Evolutionary conservation across 495 filamentous ascomycete species (phyloP), one percentile per base, ranked within the genome.

Genomic region (Aspergillus steynii): DNA sequence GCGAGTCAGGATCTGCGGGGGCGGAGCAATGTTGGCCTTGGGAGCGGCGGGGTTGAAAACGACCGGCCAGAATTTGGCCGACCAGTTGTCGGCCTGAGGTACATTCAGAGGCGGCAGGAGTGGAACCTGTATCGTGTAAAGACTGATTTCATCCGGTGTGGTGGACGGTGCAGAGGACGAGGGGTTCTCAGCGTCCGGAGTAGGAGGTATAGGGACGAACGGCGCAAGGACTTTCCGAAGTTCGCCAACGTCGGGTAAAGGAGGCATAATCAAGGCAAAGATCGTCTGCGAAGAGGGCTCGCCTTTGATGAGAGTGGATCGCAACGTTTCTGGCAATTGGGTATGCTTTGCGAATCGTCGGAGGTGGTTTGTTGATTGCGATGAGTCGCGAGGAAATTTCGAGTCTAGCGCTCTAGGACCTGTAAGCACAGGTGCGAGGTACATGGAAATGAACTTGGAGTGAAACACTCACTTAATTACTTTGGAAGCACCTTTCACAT

Each of bases 1-100:
- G 10, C 83, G 82, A 60, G 83, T 83, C 47, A 57, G 88, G 84
- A 72, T 92, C 86, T 63, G 92, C 6, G 64, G 69, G 2, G 74
- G 74, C 0, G 78, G 77, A 0, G 75, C 74, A 56, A 79, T 65
- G 37, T 67, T 73, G 20, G 70, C 68, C 8, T 75, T 69, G 10
- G 77, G 68, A 81, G 53, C 91, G 85, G 69, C 92, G 82, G 34
- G 92, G 85, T 93, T 92, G 78, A 96, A 98, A 7, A 91, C 80
- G 5, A 90, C 86, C 0, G 95, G 96, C 95, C 95, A 99, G 69
- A 92, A 89, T 29, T 83, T 80, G 29, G 83, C 77, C 32, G 85
- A 87, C 92, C 91, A 97, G 71, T 80, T 72, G 8, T 85, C 81
- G 5, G 95, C 92, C 76, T 96, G 91, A 10, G 85, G 71, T 26